Evolutionary conservation across 345 rosid genomes (phyloP).

Genomic region (Boechera retrofracta): DNA sequence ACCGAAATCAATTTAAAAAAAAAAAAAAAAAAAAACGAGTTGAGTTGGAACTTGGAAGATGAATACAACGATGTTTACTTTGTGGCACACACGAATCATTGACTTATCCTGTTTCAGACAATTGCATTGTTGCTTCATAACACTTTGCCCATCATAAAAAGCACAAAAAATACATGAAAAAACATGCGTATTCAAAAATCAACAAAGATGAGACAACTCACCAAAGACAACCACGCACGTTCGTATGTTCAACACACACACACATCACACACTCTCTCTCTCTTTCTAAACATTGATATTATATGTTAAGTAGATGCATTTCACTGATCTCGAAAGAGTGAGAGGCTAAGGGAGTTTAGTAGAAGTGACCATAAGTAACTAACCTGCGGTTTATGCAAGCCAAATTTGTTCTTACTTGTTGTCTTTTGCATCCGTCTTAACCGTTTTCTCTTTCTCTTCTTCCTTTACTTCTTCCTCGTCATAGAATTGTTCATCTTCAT

Average conservation of each 20-base stretch:
- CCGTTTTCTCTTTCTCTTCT: constrained; percentile 34
- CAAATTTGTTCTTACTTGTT: constrained; percentile 25
- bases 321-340: not conserved
- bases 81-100: constrained; percentile 22
- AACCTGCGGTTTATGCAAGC: constrained; percentile 24
- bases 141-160: not conserved
- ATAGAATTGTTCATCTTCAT: constrained; percentile 51
- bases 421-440: constrained; percentile 29
- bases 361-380: constrained; percentile 35
- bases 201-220: constrained; percentile 40
- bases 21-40: not conserved
- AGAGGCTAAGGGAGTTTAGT: constrained; percentile 25
- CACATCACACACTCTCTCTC: not conserved
- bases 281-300: constrained; percentile 26
- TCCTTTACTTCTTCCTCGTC: constrained; percentile 55
- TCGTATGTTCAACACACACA: constrained; percentile 27
- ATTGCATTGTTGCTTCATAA: constrained; percentile 9
- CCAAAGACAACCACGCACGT: constrained; percentile 44
- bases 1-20: too few relatives aligned
- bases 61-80: constrained; percentile 11
- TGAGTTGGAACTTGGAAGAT: not conserved
- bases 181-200: constrained; percentile 36
- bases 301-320: constrained; percentile 23
- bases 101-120: constrained; percentile 14
- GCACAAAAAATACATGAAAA: constrained; percentile 1